Evolutionary conservation across 345 rosid genomes (phyloP).

Genomic region (Populus simonii): DNA sequence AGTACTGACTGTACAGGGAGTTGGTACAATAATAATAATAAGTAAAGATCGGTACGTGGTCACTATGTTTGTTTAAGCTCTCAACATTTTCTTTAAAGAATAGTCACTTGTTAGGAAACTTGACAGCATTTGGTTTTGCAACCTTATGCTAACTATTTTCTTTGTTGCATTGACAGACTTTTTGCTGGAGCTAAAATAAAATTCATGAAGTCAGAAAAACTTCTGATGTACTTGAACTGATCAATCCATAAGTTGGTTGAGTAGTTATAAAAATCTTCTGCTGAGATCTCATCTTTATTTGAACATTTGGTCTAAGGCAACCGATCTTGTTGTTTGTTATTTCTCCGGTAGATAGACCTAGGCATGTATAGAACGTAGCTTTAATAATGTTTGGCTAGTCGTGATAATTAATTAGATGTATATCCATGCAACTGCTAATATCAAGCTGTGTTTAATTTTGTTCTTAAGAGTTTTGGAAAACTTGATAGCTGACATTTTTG

Average conservation of each 20-base stretch:
- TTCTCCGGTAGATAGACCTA: not conserved
- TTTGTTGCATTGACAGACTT: slow-evolving; percentile 9
- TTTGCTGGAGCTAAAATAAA: not conserved
- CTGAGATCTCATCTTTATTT: not conserved
- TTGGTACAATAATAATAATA: no score
- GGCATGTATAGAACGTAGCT: not conserved
- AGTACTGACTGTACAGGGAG: not conserved
- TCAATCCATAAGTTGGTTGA: not conserved
- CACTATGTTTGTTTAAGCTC: not conserved
- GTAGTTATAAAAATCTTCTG: not conserved
- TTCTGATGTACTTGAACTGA: not conserved
- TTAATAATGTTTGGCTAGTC: not conserved
- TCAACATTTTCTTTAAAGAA: not conserved
- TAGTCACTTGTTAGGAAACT: not conserved
- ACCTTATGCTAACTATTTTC: not conserved
- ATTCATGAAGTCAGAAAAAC: not conserved
- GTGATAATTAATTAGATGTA: not conserved
- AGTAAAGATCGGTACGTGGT: not conserved
- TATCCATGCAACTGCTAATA: not conserved
- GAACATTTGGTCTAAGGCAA: not conserved
- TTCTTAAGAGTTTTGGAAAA: not conserved
- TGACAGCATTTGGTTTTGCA: not conserved
- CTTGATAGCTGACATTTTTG: not conserved
- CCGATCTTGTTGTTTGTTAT: not conserved
- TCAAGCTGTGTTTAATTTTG: not conserved